Evolutionary conservation across 2,329 filamentous ascomycete genomes (phyloP), one percentile per base, ranked within the genome.

Genomic region (Aspergillus clavatus): DNA sequence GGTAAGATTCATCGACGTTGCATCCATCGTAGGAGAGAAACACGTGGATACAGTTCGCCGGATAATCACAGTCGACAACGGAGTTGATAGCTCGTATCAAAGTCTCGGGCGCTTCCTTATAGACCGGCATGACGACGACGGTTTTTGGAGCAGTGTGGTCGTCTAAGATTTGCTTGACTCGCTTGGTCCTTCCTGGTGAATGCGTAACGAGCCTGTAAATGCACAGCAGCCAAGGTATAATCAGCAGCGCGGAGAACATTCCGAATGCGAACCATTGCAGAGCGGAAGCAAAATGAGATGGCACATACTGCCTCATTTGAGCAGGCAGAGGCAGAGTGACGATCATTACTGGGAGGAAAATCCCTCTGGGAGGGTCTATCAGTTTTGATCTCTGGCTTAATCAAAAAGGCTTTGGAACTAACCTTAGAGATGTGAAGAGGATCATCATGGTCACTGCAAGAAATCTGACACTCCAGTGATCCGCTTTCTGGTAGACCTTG

Each of bases 231-330:
- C 89, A 96, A 0, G 93, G 93, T 1, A 95, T 76, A 0, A 86
- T 89, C 46, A 98, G 72, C 7, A 97, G 80, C 52, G 82, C 81
- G 0, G 90, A 85, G 56, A 97, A 97, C 22, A 86, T 83, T 84
- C 88, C 96, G 67, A 97, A 97, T 3, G 89, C 90, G 61, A 97
- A 95, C 86, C 89, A 94, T 63, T 96, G 90, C 11, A 97, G 76
- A 38, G 86, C 76, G 2, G 65, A 68, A 31, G 93, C 85, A 75
- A 93, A 80, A 1, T 67, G 43, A 2, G 65, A 44, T 0, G 91
- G 90, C 70, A 91, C 94, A 56, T 86, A 78, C 48, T 79, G 75
- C 6, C 83, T 83, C 37, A 96, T 74, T 47, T 81, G 77, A 16
- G 75, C 69, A 0, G 91, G 91, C 2, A 97, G 75, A 0, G 91